These are phyloP conservation scores for Pachyrhizus erosus DNA, from an alignment of 306 rosid species.

Conservation along the genomic window DNA sequence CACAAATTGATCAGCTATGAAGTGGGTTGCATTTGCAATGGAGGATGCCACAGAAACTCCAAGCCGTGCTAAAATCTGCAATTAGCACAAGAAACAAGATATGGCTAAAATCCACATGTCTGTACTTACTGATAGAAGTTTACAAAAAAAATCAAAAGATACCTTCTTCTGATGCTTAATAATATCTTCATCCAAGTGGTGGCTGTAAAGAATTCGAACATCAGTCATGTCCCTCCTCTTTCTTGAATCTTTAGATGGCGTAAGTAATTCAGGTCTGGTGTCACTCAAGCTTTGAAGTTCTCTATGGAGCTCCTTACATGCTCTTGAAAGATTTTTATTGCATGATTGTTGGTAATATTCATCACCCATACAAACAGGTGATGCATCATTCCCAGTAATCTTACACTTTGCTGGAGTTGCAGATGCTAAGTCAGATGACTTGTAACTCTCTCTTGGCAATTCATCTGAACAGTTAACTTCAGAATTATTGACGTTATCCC, in stretches of 20 bases:
- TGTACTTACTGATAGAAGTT: slow-evolving; percentile 4
- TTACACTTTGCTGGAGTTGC: slow-evolving; percentile 63
- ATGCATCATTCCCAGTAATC: slow-evolving; percentile 60
- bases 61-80: slow-evolving; percentile 74
- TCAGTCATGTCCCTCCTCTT: slow-evolving; percentile 81
- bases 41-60: slow-evolving; percentile 74
- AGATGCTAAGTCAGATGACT: slow-evolving; percentile 56
- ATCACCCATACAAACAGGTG: slow-evolving; percentile 90
- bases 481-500: slow-evolving; percentile 39
- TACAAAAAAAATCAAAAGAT: slow-evolving; percentile 24
- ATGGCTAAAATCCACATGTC: slow-evolving; percentile 28
- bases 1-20: slow-evolving; percentile 85
- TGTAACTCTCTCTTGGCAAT: slow-evolving; percentile 55
- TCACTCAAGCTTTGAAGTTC: slow-evolving; percentile 74
- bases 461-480: slow-evolving; percentile 42
- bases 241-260: slow-evolving; percentile 75
- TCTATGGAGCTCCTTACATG: slow-evolving; percentile 62
- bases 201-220: slow-evolving; percentile 83
- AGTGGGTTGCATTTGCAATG: slow-evolving; percentile 87
- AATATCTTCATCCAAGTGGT: slow-evolving; percentile 75
- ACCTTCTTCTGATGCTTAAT: slow-evolving; percentile 94
- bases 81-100: slow-evolving; percentile 46
- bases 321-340: slow-evolving; percentile 50
- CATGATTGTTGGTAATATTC: slow-evolving; percentile 70
- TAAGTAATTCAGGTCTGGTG: slow-evolving; percentile 46